Percentiles rank a stretch among this genome's conserved stretches.
phyloP scores from a whole-genome alignment of 2,329 filamentous ascomycete species.

The Nemania diffusa region DNA sequence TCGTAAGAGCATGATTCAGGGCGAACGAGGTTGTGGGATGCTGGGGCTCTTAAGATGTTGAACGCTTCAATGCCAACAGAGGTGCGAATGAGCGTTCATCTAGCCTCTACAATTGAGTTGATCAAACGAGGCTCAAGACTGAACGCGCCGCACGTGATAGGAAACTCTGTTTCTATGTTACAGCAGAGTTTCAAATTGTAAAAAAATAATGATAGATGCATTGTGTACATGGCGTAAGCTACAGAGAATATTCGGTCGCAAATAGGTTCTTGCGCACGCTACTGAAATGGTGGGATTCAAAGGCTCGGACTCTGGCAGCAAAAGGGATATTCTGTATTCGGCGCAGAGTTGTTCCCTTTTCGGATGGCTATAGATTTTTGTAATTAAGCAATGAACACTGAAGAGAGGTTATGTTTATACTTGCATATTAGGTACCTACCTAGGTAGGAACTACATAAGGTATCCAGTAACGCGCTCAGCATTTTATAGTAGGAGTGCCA shows the following conservation, averaged over 20 bases:
- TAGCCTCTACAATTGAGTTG: neutral
- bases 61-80: neutral
- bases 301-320: slow-evolving; percentile 9
- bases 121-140: neutral
- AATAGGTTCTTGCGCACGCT: slow-evolving; percentile 25
- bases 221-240: slow-evolving; percentile 38
- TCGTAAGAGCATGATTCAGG: slow-evolving; percentile 40
- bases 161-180: slow-evolving; percentile 20
- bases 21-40: neutral
- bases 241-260: slow-evolving; percentile 29
- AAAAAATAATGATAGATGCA: slow-evolving; percentile 42
- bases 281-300: slow-evolving; percentile 1
- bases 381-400: slow-evolving; percentile 22
- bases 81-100: slow-evolving; percentile 5
- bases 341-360: slow-evolving; percentile 10
- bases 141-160: slow-evolving; percentile 1
- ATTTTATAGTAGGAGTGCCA: too few species aligned
- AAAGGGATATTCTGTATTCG: slow-evolving; percentile 16
- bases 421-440: neutral
- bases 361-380: slow-evolving; percentile 24
- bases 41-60: slow-evolving; percentile 4
- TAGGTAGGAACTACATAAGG: too few species aligned
- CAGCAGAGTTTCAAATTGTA: slow-evolving; percentile 37
- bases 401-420: neutral
- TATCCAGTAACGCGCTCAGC: too few species aligned